phyloP scores from a whole-genome alignment of 2,329 filamentous ascomycete genomes.

The Pseudodiploospora longispora region DNA sequence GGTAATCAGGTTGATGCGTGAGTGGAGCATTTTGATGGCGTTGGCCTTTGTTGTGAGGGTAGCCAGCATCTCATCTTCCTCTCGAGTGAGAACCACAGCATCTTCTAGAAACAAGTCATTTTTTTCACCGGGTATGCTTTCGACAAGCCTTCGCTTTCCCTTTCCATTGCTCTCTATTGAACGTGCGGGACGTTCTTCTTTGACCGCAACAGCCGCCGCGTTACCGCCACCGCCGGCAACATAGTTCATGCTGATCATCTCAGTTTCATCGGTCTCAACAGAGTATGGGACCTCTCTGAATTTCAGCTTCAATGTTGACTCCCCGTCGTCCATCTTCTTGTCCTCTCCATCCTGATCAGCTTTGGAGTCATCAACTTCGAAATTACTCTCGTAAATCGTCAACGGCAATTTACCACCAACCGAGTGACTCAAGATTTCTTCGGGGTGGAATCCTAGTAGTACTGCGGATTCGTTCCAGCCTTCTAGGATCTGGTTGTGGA shows the following conservation, averaged over 20 bases:
- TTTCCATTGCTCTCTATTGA: slow-evolving; percentile 43
- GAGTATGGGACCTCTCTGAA: slow-evolving; percentile 81
- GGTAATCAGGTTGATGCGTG: slow-evolving; percentile 62
- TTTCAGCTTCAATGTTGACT: slow-evolving; percentile 51
- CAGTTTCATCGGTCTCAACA: slow-evolving; percentile 88
- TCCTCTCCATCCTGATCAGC: slow-evolving; percentile 48
- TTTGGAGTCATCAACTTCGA: slow-evolving; percentile 58
- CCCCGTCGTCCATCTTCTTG: slow-evolving; percentile 63
- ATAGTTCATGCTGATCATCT: slow-evolving; percentile 96
- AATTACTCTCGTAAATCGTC: slow-evolving; percentile 80
- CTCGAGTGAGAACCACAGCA: slow-evolving; percentile 38
- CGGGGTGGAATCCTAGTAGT: slow-evolving; percentile 78
- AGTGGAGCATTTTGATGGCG: slow-evolving; percentile 86
- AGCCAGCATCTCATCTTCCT: slow-evolving; percentile 54
- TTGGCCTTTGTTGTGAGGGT: slow-evolving; percentile 80
- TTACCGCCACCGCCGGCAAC: slow-evolving; percentile 79
- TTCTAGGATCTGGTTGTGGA: slow-evolving; percentile 70
- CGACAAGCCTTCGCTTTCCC: slow-evolving; percentile 39
- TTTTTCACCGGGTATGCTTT: slow-evolving; percentile 19
- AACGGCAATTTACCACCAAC: slow-evolving; percentile 77
- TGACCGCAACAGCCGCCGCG: slow-evolving; percentile 51
- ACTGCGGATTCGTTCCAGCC: slow-evolving; percentile 78
- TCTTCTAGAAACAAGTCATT: slow-evolving; percentile 29
- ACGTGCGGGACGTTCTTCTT: slow-evolving; percentile 33
- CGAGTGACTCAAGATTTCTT: slow-evolving; percentile 42